A percentile compares a stretch with the other conserved stretches of the same genome.
Conservation (phyloP, 352 stramenopile genomes). For the Pythium aphanidermatum region DNA sequence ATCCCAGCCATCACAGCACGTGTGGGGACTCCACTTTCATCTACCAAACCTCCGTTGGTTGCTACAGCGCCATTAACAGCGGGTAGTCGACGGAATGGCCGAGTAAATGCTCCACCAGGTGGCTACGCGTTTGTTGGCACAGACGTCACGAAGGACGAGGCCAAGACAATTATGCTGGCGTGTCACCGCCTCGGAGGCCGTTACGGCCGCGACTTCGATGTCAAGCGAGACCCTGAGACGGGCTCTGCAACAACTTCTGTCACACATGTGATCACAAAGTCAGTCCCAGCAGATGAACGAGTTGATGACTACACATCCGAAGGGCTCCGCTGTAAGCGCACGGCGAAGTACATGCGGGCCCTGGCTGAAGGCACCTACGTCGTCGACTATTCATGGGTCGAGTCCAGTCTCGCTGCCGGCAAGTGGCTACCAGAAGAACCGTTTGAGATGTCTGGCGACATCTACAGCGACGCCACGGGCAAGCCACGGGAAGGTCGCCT, state of each 20-base stretch:
- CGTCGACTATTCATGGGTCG: conserved; percentile 73
- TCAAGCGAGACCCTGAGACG: conserved; percentile 39
- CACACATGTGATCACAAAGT: conserved; percentile 74
- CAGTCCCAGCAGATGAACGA: conserved; percentile 22
- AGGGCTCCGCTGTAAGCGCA: conserved; percentile 67
- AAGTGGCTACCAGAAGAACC: conserved; percentile 63
- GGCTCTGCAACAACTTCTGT: conserved; percentile 45
- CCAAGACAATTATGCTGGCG: conserved; percentile 44
- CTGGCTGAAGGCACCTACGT: conserved; percentile 68
- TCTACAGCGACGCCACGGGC: conserved; percentile 63
- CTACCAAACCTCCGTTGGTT: no score
- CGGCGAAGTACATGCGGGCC: conserved; percentile 82
- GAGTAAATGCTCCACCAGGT: no score
- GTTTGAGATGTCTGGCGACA: conserved; percentile 77
- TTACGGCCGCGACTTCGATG: conserved; percentile 67
- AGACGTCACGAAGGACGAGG: conserved; percentile 46
- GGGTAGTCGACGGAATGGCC: no score
- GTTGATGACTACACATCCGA: conserved; percentile 10
- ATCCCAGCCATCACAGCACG: no score
- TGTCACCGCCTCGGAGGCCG: conserved; percentile 59
- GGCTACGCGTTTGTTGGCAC: conserved; percentile 56
- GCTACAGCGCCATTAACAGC: no score
- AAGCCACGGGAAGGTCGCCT: conserved; percentile 64
- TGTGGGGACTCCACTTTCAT: no score
- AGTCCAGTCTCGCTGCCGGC: conserved; percentile 48